Evolutionary conservation across 1,284 basidiomycete species (phyloP).

Genomic region (Neonothopanus nambi): DNA sequence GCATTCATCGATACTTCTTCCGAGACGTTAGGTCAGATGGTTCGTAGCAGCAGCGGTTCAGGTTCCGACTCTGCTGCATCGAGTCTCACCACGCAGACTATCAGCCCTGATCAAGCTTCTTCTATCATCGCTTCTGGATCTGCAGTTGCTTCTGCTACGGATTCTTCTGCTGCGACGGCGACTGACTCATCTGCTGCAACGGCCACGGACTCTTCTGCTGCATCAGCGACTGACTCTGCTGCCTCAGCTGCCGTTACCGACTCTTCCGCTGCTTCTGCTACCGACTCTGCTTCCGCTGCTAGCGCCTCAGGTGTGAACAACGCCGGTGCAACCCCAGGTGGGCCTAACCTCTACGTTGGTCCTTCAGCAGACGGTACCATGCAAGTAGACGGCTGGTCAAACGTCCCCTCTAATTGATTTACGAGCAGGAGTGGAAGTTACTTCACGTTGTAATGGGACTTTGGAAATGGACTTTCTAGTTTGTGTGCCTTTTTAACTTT

Average conservation of each 20-base stretch:
- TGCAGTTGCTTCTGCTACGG: slow-evolving; percentile 17
- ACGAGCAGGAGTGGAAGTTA: slow-evolving; percentile 1
- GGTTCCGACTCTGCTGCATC: slow-evolving; percentile 16
- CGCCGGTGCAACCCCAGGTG: slow-evolving; percentile 20
- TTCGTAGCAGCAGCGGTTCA: slow-evolving; percentile 28
- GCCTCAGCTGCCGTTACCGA: slow-evolving; percentile 6
- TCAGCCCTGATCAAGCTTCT: slow-evolving; percentile 48
- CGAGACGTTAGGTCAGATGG: slow-evolving; percentile 50
- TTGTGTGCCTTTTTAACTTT: no score
- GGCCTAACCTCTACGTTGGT: slow-evolving; percentile 43
- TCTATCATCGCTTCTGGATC: slow-evolving; percentile 41
- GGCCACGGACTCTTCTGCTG: slow-evolving; percentile 9
- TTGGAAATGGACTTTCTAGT: slow-evolving; percentile 5
- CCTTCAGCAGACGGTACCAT: slow-evolving; percentile 39
- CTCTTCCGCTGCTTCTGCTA: slow-evolving; percentile 4
- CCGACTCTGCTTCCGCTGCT: not conserved
- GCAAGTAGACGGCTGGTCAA: slow-evolving; percentile 41
- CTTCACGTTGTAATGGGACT: no score
- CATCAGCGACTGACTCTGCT: slow-evolving; percentile 5
- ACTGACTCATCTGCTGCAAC: slow-evolving; percentile 19
- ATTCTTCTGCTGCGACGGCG: slow-evolving; percentile 19
- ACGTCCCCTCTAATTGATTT: slow-evolving; percentile 16
- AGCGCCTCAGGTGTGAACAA: slow-evolving; percentile 7
- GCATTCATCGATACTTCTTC: slow-evolving; percentile 63
- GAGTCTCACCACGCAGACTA: slow-evolving; percentile 38